These are phyloP conservation scores for Penicillium sp. DNA, from an alignment of 2,329 filamentous ascomycete species.

Conservation along the genomic window DNA sequence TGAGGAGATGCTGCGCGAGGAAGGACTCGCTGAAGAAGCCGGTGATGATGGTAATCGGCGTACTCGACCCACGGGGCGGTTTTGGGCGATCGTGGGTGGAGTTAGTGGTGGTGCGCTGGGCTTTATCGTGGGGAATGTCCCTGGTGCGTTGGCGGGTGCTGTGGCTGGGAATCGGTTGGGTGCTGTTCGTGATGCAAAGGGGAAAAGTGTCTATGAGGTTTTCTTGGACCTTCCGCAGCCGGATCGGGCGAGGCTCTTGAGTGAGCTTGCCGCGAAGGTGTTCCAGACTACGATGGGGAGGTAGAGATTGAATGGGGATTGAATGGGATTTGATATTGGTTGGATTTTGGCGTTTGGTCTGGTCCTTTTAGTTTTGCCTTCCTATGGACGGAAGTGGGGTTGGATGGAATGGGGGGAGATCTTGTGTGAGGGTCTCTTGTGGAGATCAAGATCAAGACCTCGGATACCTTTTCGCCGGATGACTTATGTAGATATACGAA, in stretches of 20 bases:
- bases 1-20: conserved; percentile 86
- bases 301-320: conserved; percentile 17
- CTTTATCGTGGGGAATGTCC: conserved; percentile 93
- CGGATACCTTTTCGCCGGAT: neutral
- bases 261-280: conserved; percentile 83
- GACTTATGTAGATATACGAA: conserved; percentile 1
- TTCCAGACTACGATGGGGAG: conserved; percentile 60
- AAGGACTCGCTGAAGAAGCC: conserved; percentile 78
- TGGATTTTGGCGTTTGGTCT: conserved; percentile 13
- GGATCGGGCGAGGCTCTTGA: conserved; percentile 80
- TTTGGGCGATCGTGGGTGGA: conserved; percentile 87
- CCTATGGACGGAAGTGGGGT: neutral
- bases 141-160: conserved; percentile 84
- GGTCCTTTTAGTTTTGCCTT: neutral
- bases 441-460: neutral
- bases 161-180: conserved; percentile 94
- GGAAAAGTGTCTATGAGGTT: conserved; percentile 93
- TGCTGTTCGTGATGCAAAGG: conserved; percentile 83
- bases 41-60: conserved; percentile 55
- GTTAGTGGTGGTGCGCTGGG: conserved; percentile 87
- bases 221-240: conserved; percentile 84
- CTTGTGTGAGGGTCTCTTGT: neutral
- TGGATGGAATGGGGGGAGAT: too few species aligned
- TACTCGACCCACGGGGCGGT: conserved; percentile 67
- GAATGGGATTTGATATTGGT: neutral